Conservation (phyloP, 2,329 filamentous ascomycete genomes). For the Zasmidium cellare region DNA sequence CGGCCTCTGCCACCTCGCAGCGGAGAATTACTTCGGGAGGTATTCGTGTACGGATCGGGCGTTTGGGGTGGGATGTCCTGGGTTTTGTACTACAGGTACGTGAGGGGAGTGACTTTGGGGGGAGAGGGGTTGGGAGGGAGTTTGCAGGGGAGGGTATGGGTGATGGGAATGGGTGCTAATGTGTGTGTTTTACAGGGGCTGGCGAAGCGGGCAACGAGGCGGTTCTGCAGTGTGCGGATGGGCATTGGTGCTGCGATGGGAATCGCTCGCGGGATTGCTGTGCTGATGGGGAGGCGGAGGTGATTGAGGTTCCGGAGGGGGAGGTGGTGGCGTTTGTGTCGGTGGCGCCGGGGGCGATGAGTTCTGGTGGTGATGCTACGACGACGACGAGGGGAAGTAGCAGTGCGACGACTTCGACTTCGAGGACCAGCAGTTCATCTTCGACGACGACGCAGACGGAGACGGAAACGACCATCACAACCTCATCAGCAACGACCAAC, state of each 20-base stretch:
- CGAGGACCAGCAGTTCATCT: not conserved
- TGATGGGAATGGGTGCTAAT: too few relatives aligned
- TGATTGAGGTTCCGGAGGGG: not conserved
- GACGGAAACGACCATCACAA: conserved; percentile 6
- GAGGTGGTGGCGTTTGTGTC: not conserved
- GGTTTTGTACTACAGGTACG: conserved; percentile 32
- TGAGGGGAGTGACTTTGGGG: not conserved
- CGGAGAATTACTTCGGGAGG: conserved; percentile 27
- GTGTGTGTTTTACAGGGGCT: conserved; percentile 17
- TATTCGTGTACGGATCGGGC: conserved; percentile 38
- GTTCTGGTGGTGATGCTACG: not conserved
- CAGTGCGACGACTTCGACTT: not conserved
- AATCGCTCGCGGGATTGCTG: conserved; percentile 7
- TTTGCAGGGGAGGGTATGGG: too few relatives aligned
- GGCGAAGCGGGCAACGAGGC: conserved; percentile 34
- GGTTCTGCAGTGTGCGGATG: conserved; percentile 29
- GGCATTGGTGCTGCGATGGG: conserved; percentile 35
- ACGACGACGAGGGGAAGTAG: not conserved
- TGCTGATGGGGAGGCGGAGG: not conserved
- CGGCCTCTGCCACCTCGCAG: conserved; percentile 33
- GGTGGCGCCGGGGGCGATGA: too few relatives aligned
- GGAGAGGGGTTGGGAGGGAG: not conserved
- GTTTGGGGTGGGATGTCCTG: conserved; percentile 32
- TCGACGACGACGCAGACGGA: not conserved
- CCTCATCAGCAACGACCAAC: conserved; percentile 3